These are phyloP conservation scores for Solanum bukasovii DNA, from an alignment of 257 asterid species.

Conservation along the genomic window DNA sequence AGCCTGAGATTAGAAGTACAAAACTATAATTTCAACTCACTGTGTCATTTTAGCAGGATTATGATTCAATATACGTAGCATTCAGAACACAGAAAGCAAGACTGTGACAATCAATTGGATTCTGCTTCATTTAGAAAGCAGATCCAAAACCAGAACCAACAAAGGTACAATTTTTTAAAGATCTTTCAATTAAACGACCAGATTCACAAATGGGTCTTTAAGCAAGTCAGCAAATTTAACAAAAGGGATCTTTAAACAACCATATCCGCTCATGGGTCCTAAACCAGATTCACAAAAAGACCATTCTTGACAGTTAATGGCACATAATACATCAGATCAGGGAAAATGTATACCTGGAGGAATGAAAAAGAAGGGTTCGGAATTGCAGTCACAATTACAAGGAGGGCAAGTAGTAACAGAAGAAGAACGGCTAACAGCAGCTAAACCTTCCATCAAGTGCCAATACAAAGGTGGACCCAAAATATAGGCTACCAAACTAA, in stretches of 20 bases:
- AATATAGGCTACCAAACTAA: constrained; percentile 56
- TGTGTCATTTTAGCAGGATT: background rate
- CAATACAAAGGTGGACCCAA: constrained; percentile 86
- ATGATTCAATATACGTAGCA: background rate
- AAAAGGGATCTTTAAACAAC: background rate
- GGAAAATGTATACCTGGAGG: constrained; percentile 41
- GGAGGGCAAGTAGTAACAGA: constrained; percentile 49
- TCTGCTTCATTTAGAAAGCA: background rate
- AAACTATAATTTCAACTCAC: background rate
- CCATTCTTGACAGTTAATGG: background rate
- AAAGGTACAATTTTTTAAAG: background rate
- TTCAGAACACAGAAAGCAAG: background rate
- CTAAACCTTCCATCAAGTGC: constrained; percentile 74
- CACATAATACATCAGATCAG: constrained; percentile 2
- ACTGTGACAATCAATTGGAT: background rate
- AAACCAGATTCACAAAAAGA: background rate
- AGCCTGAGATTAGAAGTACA: background rate
- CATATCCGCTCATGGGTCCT: background rate
- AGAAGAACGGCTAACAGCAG: constrained; percentile 33
- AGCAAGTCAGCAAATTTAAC: background rate
- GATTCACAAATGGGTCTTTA: background rate
- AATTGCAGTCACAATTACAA: constrained; percentile 73
- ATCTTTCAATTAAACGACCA: background rate
- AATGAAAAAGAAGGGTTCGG: constrained; percentile 53
- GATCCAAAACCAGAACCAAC: constrained; percentile 32